Conservation (phyloP, 202 grass and related monocot genomes). For the Schoenoplectus triqueter region DNA sequence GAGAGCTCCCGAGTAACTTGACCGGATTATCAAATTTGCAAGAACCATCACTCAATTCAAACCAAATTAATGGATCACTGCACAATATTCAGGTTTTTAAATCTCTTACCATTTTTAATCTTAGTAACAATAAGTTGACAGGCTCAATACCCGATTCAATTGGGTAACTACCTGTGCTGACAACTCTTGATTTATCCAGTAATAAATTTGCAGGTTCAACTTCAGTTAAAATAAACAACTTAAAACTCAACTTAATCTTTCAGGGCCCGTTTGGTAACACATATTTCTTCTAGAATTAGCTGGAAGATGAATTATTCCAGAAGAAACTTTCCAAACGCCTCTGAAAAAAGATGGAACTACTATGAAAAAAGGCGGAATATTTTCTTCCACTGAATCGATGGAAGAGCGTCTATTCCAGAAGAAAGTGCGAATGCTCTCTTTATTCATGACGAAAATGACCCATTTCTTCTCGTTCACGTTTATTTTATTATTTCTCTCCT, state of each 20-base stretch:
- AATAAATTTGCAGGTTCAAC: conserved; percentile 33
- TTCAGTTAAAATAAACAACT: conserved; percentile 45
- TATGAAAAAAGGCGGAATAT: too few relatives aligned
- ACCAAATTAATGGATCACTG: conserved; percentile 53
- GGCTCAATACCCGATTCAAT: conserved; percentile 52
- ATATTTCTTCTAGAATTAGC: too few relatives aligned
- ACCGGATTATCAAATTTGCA: conserved; percentile 41
- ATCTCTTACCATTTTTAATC: conserved; percentile 53
- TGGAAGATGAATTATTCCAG: too few relatives aligned
- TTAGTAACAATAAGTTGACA: conserved; percentile 57
- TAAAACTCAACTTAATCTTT: conserved; percentile 48
- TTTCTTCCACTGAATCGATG: too few relatives aligned
- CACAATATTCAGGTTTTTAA: conserved; percentile 40
- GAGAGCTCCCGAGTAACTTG: conserved; percentile 47
- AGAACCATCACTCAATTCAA: conserved; percentile 38
- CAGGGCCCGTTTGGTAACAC: too few relatives aligned
- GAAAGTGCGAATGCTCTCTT: too few relatives aligned
- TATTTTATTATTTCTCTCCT: too few relatives aligned
- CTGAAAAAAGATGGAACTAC: too few relatives aligned
- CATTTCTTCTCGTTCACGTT: too few relatives aligned
- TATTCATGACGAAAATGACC: too few relatives aligned
- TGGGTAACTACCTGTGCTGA: conserved; percentile 43
- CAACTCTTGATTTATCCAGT: conserved; percentile 52
- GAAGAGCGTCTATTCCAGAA: too few relatives aligned
- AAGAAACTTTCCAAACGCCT: too few relatives aligned